Conservation (phyloP, 805 yeast genomes). For the Geotrichum ghanense region DNA sequence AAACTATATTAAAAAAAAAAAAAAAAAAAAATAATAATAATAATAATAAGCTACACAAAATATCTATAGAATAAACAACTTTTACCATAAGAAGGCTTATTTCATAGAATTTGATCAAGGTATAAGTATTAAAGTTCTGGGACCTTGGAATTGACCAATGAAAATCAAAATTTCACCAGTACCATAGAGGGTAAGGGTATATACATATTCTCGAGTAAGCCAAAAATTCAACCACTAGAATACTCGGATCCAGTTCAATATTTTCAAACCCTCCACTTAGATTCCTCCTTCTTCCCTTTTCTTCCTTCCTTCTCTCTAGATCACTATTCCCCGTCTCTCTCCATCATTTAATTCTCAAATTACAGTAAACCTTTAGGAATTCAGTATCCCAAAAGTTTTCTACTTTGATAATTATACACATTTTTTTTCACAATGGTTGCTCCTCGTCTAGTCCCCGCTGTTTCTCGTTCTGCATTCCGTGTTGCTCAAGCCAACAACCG, state of each 20-base stretch:
- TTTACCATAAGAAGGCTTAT: too few relatives aligned
- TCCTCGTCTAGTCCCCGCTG: constrained; percentile 30
- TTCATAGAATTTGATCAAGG: too few relatives aligned
- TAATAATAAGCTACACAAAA: too few relatives aligned
- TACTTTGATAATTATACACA: background rate
- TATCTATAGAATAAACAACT: too few relatives aligned
- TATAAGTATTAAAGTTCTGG: too few relatives aligned
- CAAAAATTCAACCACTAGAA: constrained; percentile 1
- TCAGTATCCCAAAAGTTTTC: background rate
- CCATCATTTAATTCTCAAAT: background rate
- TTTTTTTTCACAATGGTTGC: constrained; percentile 35
- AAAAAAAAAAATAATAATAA: too few relatives aligned
- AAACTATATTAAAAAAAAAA: too few relatives aligned
- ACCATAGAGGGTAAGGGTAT: background rate
- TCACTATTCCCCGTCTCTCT: background rate
- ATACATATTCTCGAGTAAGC: background rate
- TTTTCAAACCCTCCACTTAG: background rate
- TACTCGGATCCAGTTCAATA: too few relatives aligned
- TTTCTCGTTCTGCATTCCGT: constrained; percentile 76
- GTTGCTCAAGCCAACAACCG: constrained; percentile 77
- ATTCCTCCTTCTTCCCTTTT: background rate
- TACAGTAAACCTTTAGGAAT: background rate
- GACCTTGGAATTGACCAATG: background rate
- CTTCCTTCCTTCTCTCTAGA: background rate
- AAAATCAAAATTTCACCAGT: background rate